phyloP scores from a whole-genome alignment of 805 yeast species.

The Clavispora fructus region DNA sequence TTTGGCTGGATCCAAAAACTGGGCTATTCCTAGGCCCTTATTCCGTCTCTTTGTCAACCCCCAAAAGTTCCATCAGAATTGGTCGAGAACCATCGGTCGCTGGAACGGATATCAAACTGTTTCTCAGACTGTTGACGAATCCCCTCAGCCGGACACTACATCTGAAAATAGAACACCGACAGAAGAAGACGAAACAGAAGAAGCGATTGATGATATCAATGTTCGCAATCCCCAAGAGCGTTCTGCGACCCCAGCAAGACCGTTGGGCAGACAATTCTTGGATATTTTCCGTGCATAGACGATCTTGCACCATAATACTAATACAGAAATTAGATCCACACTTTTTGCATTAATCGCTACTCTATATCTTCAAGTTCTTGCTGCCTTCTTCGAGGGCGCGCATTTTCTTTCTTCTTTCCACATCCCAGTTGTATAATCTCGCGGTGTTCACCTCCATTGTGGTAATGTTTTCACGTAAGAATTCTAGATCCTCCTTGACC shows the following conservation, averaged over 20 bases:
- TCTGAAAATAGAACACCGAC: not conserved
- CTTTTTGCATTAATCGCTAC: not conserved
- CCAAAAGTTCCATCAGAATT: constrained; percentile 6
- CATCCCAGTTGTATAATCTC: constrained; percentile 84
- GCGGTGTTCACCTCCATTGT: constrained; percentile 98
- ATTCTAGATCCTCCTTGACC: constrained; percentile 82
- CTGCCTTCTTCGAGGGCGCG: constrained; percentile 32
- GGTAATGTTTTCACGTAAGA: constrained; percentile 81
- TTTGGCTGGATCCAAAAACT: constrained; percentile 35
- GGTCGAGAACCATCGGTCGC: constrained; percentile 1
- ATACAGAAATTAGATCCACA: not conserved
- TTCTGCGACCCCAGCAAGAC: constrained; percentile 57
- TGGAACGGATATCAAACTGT: constrained; percentile 12
- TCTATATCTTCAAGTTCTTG: constrained; percentile 17
- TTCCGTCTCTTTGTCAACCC: constrained; percentile 28
- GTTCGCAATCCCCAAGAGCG: constrained; percentile 23
- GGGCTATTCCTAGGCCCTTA: constrained; percentile 26
- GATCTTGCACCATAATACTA: not conserved
- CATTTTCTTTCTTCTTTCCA: constrained; percentile 60
- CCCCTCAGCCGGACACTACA: constrained; percentile 3
- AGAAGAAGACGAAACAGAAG: constrained; percentile 20
- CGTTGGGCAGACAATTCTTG: constrained; percentile 55
- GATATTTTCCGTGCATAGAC: constrained; percentile 50
- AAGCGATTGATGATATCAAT: constrained; percentile 15
- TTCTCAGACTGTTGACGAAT: constrained; percentile 1